A percentile compares a stretch with the other conserved stretches of the same genome.
phyloP scores from a whole-genome alignment of 2,329 filamentous ascomycete species.

The Ophiostoma tasmaniense region DNA sequence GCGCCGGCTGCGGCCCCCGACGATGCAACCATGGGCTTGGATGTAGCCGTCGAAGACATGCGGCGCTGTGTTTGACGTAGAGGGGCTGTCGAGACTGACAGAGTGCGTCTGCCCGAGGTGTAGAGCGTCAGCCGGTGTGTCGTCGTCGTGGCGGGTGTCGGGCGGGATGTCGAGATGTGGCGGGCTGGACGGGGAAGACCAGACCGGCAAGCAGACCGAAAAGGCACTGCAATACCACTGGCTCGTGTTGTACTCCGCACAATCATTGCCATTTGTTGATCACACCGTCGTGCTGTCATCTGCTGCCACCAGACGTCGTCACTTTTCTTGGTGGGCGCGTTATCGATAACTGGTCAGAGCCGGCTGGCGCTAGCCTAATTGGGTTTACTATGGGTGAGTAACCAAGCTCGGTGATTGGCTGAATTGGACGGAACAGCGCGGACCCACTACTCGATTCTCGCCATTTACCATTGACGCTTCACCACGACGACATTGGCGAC shows the following conservation, averaged over 20 bases:
- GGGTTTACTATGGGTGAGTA: conserved; percentile 10
- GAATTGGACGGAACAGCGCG: conserved; percentile 1
- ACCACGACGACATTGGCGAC: neutral
- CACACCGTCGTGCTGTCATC: too few species aligned
- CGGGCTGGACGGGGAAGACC: neutral
- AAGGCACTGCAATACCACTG: neutral
- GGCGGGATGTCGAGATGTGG: neutral
- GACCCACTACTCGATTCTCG: conserved; percentile 10
- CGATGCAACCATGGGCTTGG: neutral
- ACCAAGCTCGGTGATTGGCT: conserved; percentile 20
- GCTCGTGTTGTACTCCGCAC: conserved; percentile 2
- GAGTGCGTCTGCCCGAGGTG: neutral
- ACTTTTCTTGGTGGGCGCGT: neutral
- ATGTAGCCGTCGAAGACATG: neutral
- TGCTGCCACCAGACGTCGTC: neutral
- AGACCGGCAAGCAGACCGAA: neutral
- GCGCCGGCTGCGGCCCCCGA: conserved; percentile 17
- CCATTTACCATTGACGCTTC: neutral
- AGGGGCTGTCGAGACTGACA: neutral
- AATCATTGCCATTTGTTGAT: neutral
- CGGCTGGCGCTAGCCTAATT: neutral
- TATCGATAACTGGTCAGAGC: neutral
- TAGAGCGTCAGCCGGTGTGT: neutral
- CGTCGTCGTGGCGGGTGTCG: neutral
- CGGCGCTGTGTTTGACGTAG: neutral